Evolutionary conservation across 805 yeast genomes (phyloP).

Genomic region (Hanseniaspora opuntiae): DNA sequence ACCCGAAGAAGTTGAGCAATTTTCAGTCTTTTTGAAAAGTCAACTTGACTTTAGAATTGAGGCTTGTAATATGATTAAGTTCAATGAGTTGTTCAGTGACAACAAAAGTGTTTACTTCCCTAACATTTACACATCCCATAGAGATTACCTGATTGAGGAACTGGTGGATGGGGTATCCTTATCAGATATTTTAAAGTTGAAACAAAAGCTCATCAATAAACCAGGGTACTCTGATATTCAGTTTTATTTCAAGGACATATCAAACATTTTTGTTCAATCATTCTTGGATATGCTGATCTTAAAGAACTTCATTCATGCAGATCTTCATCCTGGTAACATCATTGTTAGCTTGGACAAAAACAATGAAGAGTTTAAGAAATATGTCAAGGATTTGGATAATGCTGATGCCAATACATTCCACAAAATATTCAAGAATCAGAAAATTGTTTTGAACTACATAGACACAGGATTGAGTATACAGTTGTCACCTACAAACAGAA

Average conservation of each 20-base stretch:
- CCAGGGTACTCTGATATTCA: background rate
- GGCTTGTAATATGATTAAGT: slow-evolving; percentile 61
- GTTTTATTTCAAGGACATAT: slow-evolving; percentile 6
- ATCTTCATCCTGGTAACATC: slow-evolving; percentile 92
- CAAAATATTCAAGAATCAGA: slow-evolving; percentile 34
- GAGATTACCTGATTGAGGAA: slow-evolving; percentile 60
- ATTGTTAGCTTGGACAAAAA: slow-evolving; percentile 18
- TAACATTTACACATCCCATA: slow-evolving; percentile 54
- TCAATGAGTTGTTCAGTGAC: slow-evolving; percentile 31
- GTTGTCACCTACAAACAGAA: slow-evolving; percentile 58
- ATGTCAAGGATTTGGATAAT: slow-evolving; percentile 2
- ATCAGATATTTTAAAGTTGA: slow-evolving; percentile 47
- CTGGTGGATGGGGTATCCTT: slow-evolving; percentile 66
- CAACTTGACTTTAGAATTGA: slow-evolving; percentile 87
- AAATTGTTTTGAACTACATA: slow-evolving; percentile 54
- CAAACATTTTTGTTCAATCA: slow-evolving; percentile 67
- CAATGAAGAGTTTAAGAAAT: slow-evolving; percentile 18
- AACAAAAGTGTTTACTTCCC: slow-evolving; percentile 4
- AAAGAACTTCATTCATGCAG: slow-evolving; percentile 92
- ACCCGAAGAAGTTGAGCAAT: slow-evolving; percentile 87
- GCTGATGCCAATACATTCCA: slow-evolving; percentile 14
- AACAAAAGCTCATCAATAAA: slow-evolving; percentile 12
- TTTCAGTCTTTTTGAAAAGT: slow-evolving; percentile 67
- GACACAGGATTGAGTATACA: slow-evolving; percentile 94
- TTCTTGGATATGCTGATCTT: slow-evolving; percentile 83